phyloP scores from a whole-genome alignment of 768 basidiomycete species.

The Suillus fuscotomentosus region DNA sequence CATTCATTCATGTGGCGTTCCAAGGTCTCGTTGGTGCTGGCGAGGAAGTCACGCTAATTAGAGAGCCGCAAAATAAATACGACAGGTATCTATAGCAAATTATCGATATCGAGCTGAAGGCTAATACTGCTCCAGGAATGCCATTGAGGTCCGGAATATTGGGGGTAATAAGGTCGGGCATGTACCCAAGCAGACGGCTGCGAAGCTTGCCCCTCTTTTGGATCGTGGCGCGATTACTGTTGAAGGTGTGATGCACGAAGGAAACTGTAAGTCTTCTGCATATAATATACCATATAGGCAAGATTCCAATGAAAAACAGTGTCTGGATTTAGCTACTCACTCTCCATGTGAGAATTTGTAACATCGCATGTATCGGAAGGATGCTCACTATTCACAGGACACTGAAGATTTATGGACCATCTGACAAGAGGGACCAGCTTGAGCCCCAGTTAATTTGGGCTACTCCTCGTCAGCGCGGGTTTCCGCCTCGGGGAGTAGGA shows the following conservation, averaged over 20 bases:
- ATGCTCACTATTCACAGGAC: slow-evolving; percentile 39
- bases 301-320: slow-evolving; percentile 27
- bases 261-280: slow-evolving; percentile 50
- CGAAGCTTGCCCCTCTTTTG: slow-evolving; percentile 66
- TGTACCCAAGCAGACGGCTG: slow-evolving; percentile 58
- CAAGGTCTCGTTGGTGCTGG: slow-evolving; percentile 75
- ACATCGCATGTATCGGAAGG: background rate
- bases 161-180: slow-evolving; percentile 76
- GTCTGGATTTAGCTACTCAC: slow-evolving; percentile 46
- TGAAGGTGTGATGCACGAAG: slow-evolving; percentile 67
- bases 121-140: slow-evolving; percentile 47
- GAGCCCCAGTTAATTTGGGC: slow-evolving; percentile 75
- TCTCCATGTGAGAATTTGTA: slow-evolving; percentile 54
- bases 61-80: slow-evolving; percentile 67
- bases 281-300: background rate
- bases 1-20: slow-evolving; percentile 7
- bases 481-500: slow-evolving; percentile 26
- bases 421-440: slow-evolving; percentile 55
- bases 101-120: background rate
- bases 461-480: slow-evolving; percentile 65
- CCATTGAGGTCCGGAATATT: slow-evolving; percentile 82
- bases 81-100: slow-evolving; percentile 49
- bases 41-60: slow-evolving; percentile 68
- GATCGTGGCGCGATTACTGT: slow-evolving; percentile 62
- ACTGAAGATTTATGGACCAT: slow-evolving; percentile 68